A percentile compares a stretch with the other conserved stretches of the same genome.
These are phyloP conservation scores for Eucalyptus erythrocorys DNA, from an alignment of 345 rosid genomes.

Conservation along the genomic window DNA sequence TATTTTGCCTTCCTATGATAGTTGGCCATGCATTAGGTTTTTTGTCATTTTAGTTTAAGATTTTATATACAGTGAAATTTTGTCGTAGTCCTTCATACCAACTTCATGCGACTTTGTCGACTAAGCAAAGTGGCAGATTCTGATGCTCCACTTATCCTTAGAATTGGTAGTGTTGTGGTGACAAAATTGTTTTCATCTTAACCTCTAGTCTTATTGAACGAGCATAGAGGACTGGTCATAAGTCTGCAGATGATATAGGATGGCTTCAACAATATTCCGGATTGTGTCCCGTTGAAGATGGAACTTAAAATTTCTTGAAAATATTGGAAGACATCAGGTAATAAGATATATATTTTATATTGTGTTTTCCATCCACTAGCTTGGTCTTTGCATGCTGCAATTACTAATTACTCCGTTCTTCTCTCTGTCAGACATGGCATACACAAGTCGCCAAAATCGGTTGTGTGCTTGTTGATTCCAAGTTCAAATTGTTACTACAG, in stretches of 20 bases:
- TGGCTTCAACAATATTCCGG: conserved; percentile 62
- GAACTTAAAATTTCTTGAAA: conserved; percentile 60
- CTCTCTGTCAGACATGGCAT: conserved; percentile 72
- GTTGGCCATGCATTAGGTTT: background rate
- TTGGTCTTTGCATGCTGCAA: background rate
- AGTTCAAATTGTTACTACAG: conserved; percentile 22
- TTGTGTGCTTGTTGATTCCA: conserved; percentile 87
- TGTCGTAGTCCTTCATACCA: background rate
- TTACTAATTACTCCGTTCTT: conserved; percentile 1
- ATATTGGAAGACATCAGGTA: conserved; percentile 80
- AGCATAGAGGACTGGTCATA: conserved; percentile 70
- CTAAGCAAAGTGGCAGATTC: background rate
- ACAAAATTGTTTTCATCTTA: background rate
- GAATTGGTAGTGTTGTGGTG: background rate
- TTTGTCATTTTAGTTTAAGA: background rate
- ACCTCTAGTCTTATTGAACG: conserved; percentile 67
- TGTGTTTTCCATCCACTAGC: background rate
- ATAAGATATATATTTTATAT: background rate
- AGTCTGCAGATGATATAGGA: conserved; percentile 93
- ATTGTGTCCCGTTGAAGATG: conserved; percentile 87
- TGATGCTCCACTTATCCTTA: background rate
- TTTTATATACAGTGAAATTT: background rate
- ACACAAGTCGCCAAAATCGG: conserved; percentile 65
- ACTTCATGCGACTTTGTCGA: background rate
- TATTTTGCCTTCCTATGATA: background rate